Percentiles rank a stretch among this genome's conserved stretches.
Conservation (phyloP, 768 basidiomycete genomes). For the Candolleomyces aberdarensis region DNA sequence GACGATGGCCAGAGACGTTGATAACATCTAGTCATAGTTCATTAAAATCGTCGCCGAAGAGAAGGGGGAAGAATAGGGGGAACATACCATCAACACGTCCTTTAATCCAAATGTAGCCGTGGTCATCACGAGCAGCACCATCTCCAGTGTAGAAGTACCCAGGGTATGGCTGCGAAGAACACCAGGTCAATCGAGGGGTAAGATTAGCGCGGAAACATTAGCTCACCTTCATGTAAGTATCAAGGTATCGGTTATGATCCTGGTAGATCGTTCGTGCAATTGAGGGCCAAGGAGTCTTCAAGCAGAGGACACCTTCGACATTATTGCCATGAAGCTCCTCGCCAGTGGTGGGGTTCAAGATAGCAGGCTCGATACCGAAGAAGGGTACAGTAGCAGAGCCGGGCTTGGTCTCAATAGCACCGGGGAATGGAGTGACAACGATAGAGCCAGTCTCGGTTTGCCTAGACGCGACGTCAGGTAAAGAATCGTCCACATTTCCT, state of each 20-base stretch:
- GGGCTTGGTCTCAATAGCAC: constrained; percentile 93
- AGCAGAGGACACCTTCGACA: constrained; percentile 87
- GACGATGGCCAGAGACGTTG: constrained; percentile 95
- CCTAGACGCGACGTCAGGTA: constrained; percentile 36
- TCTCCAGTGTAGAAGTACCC: constrained; percentile 97
- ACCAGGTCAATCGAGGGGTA: background rate
- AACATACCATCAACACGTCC: constrained; percentile 85
- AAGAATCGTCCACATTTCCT: constrained; percentile 1
- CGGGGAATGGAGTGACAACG: constrained; percentile 92
- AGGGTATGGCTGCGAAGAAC: constrained; percentile 59
- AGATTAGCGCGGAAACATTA: background rate
- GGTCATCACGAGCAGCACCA: constrained; percentile 88
- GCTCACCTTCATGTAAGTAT: constrained; percentile 47
- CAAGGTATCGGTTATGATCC: constrained; percentile 81
- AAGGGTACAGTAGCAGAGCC: constrained; percentile 97
- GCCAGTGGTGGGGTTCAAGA: constrained; percentile 84
- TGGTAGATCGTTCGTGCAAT: constrained; percentile 90
- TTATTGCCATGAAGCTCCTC: constrained; percentile 70
- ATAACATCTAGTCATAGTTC: constrained; percentile 67
- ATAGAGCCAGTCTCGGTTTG: constrained; percentile 99
- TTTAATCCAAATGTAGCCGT: constrained; percentile 99
- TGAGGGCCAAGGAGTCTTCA: constrained; percentile 91
- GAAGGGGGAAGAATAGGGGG: constrained; percentile 1
- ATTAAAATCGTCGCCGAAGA: background rate
- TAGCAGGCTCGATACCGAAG: constrained; percentile 89